A percentile compares a stretch with the other conserved stretches of the same genome.
These are phyloP conservation scores for Penicillium sp. DNA, from an alignment of 2,329 filamentous ascomycete species.

Conservation along the genomic window DNA sequence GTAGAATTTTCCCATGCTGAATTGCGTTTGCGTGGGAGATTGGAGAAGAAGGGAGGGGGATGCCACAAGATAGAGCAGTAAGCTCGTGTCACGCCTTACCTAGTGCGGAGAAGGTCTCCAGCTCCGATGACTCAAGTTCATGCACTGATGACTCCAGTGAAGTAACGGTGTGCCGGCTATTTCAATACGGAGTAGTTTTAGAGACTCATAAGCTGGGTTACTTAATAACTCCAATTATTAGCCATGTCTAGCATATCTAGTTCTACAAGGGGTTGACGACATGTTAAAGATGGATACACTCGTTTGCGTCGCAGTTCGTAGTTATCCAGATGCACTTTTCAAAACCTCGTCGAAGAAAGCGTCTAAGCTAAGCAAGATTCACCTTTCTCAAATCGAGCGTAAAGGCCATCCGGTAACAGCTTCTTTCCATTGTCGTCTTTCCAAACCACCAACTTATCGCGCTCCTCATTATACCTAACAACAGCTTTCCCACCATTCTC, in stretches of 20 bases:
- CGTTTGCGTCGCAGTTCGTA: neutral
- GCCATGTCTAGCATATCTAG: neutral
- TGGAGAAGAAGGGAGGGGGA: neutral
- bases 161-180: neutral
- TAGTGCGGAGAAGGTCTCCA: constrained; percentile 7
- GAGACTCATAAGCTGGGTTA: too few species aligned
- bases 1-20: constrained; percentile 65
- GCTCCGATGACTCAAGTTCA: neutral
- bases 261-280: neutral
- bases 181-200: too few species aligned
- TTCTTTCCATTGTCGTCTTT: constrained; percentile 21
- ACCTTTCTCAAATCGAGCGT: constrained; percentile 27
- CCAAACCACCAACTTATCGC: constrained; percentile 32
- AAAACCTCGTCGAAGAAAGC: neutral
- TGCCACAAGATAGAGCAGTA: neutral
- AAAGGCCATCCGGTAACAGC: constrained; percentile 40
- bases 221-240: neutral
- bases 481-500: constrained; percentile 30
- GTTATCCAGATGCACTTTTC: neutral
- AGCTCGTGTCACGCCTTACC: neutral
- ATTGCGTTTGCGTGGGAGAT: neutral
- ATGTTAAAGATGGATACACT: too few species aligned
- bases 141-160: neutral
- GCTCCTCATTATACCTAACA: constrained; percentile 29
- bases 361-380: neutral